phyloP scores from a whole-genome alignment of 169 alveolate species.

The Eimeria nieschulzi region DNA sequence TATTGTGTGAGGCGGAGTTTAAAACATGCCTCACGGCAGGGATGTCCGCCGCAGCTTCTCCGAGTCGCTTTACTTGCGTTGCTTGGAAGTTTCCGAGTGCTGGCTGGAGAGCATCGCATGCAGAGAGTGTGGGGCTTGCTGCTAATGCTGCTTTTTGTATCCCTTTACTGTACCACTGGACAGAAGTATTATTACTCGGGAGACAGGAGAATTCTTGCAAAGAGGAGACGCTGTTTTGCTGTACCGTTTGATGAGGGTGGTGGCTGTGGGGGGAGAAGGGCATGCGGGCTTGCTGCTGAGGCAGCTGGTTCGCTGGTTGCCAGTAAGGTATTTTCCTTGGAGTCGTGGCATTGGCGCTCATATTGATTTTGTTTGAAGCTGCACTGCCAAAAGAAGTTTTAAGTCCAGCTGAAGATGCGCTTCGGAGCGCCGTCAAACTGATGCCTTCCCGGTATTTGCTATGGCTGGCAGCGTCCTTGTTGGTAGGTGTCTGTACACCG shows the following conservation, averaged over 20 bases:
- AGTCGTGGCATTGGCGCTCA: neutral
- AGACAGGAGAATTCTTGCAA: neutral
- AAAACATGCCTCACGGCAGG: slow-evolving; percentile 11
- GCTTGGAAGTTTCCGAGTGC: neutral
- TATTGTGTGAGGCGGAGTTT: neutral
- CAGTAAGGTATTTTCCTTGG: neutral
- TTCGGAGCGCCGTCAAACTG: too few species aligned
- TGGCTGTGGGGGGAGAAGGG: neutral
- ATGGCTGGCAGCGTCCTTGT: neutral
- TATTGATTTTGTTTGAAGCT: neutral
- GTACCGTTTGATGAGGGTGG: neutral
- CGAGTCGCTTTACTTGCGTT: neutral
- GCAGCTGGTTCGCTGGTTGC: neutral
- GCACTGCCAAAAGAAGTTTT: neutral
- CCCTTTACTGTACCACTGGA: neutral
- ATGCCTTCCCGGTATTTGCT: neutral
- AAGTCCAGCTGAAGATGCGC: too few species aligned
- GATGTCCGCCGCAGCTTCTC: neutral
- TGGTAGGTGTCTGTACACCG: neutral
- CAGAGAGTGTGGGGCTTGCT: neutral
- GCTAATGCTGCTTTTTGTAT: neutral
- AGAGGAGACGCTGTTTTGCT: neutral
- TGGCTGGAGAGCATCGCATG: neutral
- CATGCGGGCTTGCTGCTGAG: neutral
- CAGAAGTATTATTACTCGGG: neutral